Evolutionary conservation across 2,329 filamentous ascomycete genomes (phyloP), one percentile per base, ranked within the genome.

Genomic region (Aspergillus pseudoglaucus): DNA sequence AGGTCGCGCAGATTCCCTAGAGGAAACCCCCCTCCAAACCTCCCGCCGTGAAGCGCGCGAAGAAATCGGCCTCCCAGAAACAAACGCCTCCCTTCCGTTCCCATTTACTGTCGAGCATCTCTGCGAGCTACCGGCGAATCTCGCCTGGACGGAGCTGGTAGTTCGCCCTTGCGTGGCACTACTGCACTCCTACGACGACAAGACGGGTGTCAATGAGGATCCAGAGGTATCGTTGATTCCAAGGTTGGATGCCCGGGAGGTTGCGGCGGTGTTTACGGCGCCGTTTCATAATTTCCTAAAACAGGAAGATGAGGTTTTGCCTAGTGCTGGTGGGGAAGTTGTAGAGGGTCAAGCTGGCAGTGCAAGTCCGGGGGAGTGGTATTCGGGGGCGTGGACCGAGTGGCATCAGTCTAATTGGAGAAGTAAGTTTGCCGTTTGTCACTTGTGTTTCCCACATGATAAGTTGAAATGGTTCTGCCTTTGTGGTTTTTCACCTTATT

Each of bases 221-320:
- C 83, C 81, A 2, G 87, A 87, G 61, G 82, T 85, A 56, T 80
- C 76, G 51, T 79, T 90, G 69, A 88, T 88, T 50, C 90, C 91
- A 0, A 79, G 82, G 35, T 77, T 96, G 9, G 88, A 96, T 69
- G 87, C 90, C 1, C 85, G 87, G 55, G 91, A 97, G 69, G 91
- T 97, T 2, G 90, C 90, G 2, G 90, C 90, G 40, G 89, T 97
- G 30, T 97, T 97, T 71, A 91, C 88, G 4, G 90, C 87, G 4
- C 87, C 88, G 0, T 89, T 97, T 58, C 82, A 85, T 65, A 87
- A 90, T 64, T 96, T 97, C 65, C 72, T 97, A 46, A 75, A 73
- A 42, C 66, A 73, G 27, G 66, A 69, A 44, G 85, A 88, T 65
- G 76, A 87, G 53, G 3, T 22, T 22, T 22, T 22, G 22, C 4